These are phyloP conservation scores for Leishmania lainsoni DNA, from an alignment of 208 protist genomes.

Conservation along the genomic window DNA sequence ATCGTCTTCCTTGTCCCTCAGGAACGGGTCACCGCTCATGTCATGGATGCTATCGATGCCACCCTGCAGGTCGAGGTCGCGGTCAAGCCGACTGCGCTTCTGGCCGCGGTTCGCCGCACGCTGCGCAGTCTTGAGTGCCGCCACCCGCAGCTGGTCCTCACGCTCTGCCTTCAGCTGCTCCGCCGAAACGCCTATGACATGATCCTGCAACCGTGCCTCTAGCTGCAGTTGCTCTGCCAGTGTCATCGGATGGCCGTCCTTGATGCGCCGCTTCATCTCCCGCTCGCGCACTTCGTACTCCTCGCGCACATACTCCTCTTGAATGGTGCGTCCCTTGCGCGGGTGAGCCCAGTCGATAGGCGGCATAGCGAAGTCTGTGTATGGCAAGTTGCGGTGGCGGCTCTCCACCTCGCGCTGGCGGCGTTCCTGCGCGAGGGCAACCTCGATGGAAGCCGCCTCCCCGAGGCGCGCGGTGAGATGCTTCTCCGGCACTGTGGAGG, in stretches of 20 bases:
- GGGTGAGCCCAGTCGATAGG: slow-evolving; percentile 74
- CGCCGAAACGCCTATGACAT: slow-evolving; percentile 47
- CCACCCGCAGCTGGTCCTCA: slow-evolving; percentile 46
- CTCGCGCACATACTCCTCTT: slow-evolving; percentile 80
- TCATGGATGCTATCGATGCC: not conserved
- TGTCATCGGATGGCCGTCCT: slow-evolving; percentile 79
- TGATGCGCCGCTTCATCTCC: slow-evolving; percentile 65
- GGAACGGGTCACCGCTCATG: slow-evolving; percentile 17
- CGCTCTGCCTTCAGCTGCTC: slow-evolving; percentile 66
- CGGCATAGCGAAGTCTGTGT: slow-evolving; percentile 48
- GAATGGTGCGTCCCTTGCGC: slow-evolving; percentile 36
- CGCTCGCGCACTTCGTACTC: slow-evolving; percentile 76
- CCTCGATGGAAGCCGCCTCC: slow-evolving; percentile 70
- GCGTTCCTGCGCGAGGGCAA: slow-evolving; percentile 68
- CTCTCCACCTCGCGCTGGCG: slow-evolving; percentile 41
- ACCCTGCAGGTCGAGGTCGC: slow-evolving; percentile 22
- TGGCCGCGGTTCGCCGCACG: slow-evolving; percentile 24
- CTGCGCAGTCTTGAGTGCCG: slow-evolving; percentile 35
- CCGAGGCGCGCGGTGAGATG: slow-evolving; percentile 69
- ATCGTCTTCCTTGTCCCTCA: not conserved
- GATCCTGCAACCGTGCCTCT: slow-evolving; percentile 67
- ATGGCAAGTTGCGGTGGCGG: slow-evolving; percentile 55
- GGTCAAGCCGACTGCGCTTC: slow-evolving; percentile 31
- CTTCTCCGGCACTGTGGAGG: slow-evolving; percentile 45
- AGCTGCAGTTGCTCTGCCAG: slow-evolving; percentile 82